Evolutionary conservation across 805 yeast genomes (phyloP), one percentile per base, ranked within the genome.

Genomic region (Peterozyma xylosa): DNA sequence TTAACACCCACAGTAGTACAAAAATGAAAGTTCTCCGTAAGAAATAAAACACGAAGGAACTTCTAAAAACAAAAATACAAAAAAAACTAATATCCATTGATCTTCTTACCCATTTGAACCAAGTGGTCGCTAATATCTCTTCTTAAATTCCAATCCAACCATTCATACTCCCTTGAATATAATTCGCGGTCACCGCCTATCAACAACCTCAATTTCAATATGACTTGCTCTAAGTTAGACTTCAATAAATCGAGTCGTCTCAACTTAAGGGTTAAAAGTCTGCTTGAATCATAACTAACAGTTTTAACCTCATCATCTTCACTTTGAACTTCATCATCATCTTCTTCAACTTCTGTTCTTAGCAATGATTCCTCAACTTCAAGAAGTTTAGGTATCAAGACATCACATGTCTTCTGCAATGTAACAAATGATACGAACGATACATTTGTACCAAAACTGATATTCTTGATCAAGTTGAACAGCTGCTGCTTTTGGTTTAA

Each of bases 101-200:
- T 43, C 30, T 50, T 50, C 50, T 52, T 55, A 2, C 59, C 58
- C 38, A 63, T 39, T 35, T 49, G 47, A 5, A 63, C 49, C 35
- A 62, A 53, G 33, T 48, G 50, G 42, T 63, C 58, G 35, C 58
- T 53, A 21, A 63, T 45, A 18, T 57, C 61, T 46, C 61, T 59
- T 41, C 53, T 57, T 35, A 62, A 45, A 30, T 56, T 53, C 41
- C 51, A 56, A 42, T 55, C 58, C 37, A 62, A 46, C 13, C 50
- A 50, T 3, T 49, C 41, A 16, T 58, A 49, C 34, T 56, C 58
- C 29, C 49, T 52, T 1, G 43, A 40, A 16, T 48, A 50, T 6
- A 49, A 47, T 13, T 39, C 47, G 11, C 43, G 33, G 43, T 1
- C 43, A n/a, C 27, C 27, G 7, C 27, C 27, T 33, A 59, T 48